Conservation (phyloP, 2,329 filamentous ascomycete genomes). For the Canariomyces notabilis region DNA sequence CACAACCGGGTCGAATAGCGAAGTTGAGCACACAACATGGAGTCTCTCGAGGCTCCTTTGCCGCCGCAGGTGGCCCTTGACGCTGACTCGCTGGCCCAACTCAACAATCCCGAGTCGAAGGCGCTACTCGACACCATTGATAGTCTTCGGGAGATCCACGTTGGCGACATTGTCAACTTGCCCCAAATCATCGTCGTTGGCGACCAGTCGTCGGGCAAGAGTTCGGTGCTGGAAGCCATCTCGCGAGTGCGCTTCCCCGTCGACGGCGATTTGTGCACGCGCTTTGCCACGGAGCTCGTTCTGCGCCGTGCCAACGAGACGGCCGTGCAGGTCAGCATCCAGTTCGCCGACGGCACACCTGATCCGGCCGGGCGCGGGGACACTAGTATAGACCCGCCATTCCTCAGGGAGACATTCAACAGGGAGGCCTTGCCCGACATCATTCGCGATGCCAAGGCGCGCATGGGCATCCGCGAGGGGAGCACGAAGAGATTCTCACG, state of each 20-base stretch:
- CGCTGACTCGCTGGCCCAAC: neutral
- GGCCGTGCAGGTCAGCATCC: slow-evolving; percentile 15
- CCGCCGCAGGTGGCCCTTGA: neutral
- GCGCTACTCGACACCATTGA: slow-evolving; percentile 20
- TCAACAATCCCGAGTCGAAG: slow-evolving; percentile 1
- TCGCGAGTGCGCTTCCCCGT: slow-evolving; percentile 19
- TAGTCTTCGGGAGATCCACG: slow-evolving; percentile 8
- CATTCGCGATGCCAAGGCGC: slow-evolving; percentile 35
- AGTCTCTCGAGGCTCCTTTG: neutral
- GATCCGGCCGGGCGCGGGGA: neutral
- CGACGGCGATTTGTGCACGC: slow-evolving; percentile 19
- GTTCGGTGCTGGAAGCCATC: slow-evolving; percentile 22
- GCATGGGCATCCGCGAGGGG: slow-evolving; percentile 42
- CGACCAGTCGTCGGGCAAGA: slow-evolving; percentile 21
- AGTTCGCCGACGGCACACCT: slow-evolving; percentile 2
- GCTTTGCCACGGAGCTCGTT: slow-evolving; percentile 23
- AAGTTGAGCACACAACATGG: no score
- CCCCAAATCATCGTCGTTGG: slow-evolving; percentile 23
- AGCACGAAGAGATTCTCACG: slow-evolving; percentile 11
- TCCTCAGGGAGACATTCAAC: slow-evolving; percentile 15
- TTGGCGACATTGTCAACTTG: slow-evolving; percentile 11
- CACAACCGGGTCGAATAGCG: no score
- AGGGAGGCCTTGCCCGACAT: slow-evolving; percentile 30
- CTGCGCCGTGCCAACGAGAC: slow-evolving; percentile 10
- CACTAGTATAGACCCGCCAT: neutral